Conservation (phyloP, 2,329 filamentous ascomycete species). For the Nothophoma quercina region DNA sequence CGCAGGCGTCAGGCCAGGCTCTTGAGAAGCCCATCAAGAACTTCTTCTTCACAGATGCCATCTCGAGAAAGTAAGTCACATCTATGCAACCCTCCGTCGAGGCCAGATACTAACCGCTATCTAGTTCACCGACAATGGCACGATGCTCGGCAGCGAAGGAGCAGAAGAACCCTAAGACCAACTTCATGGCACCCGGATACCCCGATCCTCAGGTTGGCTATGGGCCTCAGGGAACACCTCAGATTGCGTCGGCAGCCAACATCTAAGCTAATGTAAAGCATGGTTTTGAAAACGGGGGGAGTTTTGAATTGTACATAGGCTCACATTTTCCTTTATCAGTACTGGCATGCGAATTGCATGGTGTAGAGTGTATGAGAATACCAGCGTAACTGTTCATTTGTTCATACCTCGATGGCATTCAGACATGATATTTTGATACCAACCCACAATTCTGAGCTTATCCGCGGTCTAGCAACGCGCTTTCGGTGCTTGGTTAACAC, state of each 20-base stretch:
- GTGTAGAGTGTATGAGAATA: constrained; percentile 35
- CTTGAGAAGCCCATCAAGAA: constrained; percentile 90
- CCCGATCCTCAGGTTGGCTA: constrained; percentile 53
- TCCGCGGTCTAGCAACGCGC: neutral
- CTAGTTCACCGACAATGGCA: constrained; percentile 95
- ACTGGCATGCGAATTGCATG: constrained; percentile 26
- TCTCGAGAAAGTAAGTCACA: constrained; percentile 83
- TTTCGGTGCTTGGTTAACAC: neutral
- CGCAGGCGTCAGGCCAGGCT: constrained; percentile 73
- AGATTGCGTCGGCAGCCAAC: constrained; percentile 34
- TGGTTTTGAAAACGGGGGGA: constrained; percentile 22
- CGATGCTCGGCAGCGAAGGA: constrained; percentile 94
- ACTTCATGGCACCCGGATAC: constrained; percentile 60
- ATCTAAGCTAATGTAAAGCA: constrained; percentile 28
- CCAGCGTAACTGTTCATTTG: constrained; percentile 28
- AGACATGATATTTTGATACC: no score
- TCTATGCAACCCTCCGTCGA: no score
- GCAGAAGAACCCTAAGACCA: constrained; percentile 57
- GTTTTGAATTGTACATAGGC: constrained; percentile 42
- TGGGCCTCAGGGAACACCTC: constrained; percentile 38
- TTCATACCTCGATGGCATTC: no score
- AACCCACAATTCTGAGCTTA: no score
- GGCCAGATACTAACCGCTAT: constrained; percentile 20
- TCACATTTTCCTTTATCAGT: constrained; percentile 32
- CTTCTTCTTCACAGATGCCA: constrained; percentile 98